Conservation (phyloP, 2,329 filamentous ascomycete genomes). For the Sporothrix brasiliensis region DNA sequence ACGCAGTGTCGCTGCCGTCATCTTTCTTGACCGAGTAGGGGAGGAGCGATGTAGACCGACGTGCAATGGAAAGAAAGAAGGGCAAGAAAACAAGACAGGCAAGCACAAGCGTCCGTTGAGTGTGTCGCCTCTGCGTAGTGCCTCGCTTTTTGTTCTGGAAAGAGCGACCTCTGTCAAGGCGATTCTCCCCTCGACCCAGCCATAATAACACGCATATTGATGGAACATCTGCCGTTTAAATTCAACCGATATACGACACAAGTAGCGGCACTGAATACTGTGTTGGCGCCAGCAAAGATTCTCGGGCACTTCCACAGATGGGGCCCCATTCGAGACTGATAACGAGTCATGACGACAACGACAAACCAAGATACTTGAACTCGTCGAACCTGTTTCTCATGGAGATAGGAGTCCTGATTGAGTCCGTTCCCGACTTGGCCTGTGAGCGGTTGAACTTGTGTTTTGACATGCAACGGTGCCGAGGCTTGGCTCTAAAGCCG, state of each 20-base stretch:
- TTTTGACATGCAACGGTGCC: not conserved
- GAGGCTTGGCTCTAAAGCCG: constrained; percentile 3
- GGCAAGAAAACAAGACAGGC: not conserved
- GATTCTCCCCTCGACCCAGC: too few species aligned
- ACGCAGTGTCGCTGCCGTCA: not conserved
- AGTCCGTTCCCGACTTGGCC: not conserved
- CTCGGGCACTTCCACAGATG: not conserved
- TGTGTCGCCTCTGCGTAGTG: not conserved
- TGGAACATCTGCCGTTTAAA: constrained; percentile 10
- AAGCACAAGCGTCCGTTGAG: not conserved
- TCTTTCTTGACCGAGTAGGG: not conserved
- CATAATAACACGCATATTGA: not conserved
- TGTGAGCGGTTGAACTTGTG: not conserved
- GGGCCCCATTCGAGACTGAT: not conserved
- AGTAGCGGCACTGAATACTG: not conserved
- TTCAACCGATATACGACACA: not conserved
- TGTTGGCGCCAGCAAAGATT: not conserved
- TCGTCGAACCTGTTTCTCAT: constrained; percentile 17
- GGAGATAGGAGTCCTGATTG: constrained; percentile 5
- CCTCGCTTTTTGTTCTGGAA: too few species aligned
- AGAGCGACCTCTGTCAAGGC: too few species aligned
- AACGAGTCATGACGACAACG: constrained; percentile 14
- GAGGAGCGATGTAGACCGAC: not conserved
- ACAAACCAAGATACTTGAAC: not conserved
- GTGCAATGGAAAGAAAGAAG: too few species aligned